phyloP scores from a whole-genome alignment of 495 filamentous ascomycete species.

The Podospora fimiseda region DNA sequence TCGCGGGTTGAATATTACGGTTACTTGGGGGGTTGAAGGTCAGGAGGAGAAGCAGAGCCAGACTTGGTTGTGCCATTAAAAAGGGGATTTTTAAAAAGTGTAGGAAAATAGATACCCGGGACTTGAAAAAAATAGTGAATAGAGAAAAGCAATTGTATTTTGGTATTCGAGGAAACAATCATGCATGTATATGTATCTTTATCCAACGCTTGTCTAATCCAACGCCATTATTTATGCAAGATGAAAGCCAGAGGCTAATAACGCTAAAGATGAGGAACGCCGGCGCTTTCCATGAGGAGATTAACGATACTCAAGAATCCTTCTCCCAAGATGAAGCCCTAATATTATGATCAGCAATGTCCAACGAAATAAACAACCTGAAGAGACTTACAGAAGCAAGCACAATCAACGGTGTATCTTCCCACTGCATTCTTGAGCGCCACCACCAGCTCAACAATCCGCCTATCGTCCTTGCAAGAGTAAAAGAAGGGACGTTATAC shows the following conservation, averaged over 20 bases:
- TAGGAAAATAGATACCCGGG: neutral
- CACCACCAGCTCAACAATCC: conserved; percentile 84
- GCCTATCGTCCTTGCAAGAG: conserved; percentile 79
- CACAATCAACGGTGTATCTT: conserved; percentile 54
- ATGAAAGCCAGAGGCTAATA: too few species aligned
- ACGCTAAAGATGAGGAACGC: conserved; percentile 65
- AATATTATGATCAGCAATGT: neutral
- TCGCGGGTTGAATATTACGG: conserved; percentile 39
- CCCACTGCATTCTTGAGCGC: conserved; percentile 42
- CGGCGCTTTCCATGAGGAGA: conserved; percentile 69
- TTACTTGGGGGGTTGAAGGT: conserved; percentile 34
- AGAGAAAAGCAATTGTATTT: neutral
- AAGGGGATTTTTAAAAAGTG: too few species aligned
- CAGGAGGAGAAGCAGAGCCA: conserved; percentile 33
- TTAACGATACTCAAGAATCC: conserved; percentile 92
- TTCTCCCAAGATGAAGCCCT: conserved; percentile 88
- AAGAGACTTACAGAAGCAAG: conserved; percentile 45
- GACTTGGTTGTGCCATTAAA: conserved; percentile 37
- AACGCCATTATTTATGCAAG: too few species aligned
- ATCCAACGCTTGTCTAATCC: neutral
- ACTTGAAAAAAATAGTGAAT: neutral
- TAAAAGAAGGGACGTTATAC: conserved; percentile 96
- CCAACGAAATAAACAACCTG: neutral
- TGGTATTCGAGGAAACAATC: too few species aligned
- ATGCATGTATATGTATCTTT: neutral